Conservation (phyloP, 1,284 basidiomycete species). For the Pseudozyma hubeiensis region DNA sequence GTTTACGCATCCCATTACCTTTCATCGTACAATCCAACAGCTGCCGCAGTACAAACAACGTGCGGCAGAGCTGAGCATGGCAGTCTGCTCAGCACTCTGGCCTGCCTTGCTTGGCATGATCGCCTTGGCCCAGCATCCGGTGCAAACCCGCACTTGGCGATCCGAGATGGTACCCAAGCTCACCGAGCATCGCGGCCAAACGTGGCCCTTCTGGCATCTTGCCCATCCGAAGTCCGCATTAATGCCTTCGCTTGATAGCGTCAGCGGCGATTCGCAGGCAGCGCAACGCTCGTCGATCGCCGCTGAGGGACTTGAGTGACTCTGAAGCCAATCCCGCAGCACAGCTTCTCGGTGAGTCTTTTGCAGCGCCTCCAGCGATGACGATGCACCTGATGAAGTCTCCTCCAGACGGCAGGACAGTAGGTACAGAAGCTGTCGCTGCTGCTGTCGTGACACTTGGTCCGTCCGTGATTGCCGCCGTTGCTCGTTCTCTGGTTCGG, state of each 20-base stretch:
- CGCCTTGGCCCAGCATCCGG: slow-evolving; percentile 41
- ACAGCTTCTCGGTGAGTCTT: slow-evolving; percentile 3
- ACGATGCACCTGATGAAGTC: neutral
- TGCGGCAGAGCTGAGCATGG: slow-evolving; percentile 14
- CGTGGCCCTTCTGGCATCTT: slow-evolving; percentile 31
- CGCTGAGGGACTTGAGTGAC: neutral
- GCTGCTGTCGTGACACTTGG: slow-evolving; percentile 4
- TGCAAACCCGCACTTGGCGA: slow-evolving; percentile 34
- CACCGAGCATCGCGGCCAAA: slow-evolving; percentile 51
- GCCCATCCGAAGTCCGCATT: slow-evolving; percentile 29
- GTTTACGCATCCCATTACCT: neutral
- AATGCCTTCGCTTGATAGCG: slow-evolving; percentile 10
- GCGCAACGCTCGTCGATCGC: slow-evolving; percentile 28
- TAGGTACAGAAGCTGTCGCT: slow-evolving; percentile 20
- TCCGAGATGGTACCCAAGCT: slow-evolving; percentile 36
- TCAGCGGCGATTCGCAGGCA: slow-evolving; percentile 31
- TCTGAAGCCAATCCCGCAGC: slow-evolving; percentile 9
- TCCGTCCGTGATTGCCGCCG: neutral
- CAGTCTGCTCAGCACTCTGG: slow-evolving; percentile 11
- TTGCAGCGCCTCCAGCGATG: neutral
- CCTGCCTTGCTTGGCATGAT: slow-evolving; percentile 13
- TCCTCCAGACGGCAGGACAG: slow-evolving; percentile 14
- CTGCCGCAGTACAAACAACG: slow-evolving; percentile 36
- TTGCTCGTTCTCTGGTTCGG: neutral
- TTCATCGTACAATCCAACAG: slow-evolving; percentile 37